These are phyloP conservation scores for Hyphopichia buzzinii DNA, from an alignment of 1,139 yeast genomes.

Conservation along the genomic window DNA sequence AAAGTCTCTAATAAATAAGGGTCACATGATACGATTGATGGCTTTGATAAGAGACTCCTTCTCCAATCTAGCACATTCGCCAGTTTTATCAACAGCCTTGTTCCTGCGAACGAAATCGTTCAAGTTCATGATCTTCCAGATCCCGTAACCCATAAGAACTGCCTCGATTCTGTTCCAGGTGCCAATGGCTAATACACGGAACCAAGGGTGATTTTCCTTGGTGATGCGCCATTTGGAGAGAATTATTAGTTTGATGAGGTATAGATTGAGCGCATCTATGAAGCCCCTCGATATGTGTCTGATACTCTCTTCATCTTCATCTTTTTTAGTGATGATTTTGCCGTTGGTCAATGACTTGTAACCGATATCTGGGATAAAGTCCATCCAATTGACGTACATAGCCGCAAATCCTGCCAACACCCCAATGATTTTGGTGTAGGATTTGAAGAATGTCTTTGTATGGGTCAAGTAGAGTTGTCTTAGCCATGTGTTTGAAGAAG, in stretches of 20 bases:
- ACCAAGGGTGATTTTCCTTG: slow-evolving; percentile 39
- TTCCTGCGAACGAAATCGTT: slow-evolving; percentile 28
- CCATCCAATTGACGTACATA: slow-evolving; percentile 24
- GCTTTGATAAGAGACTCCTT: slow-evolving; percentile 18
- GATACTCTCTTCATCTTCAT: slow-evolving; percentile 14
- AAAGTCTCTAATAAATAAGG: slow-evolving; percentile 3
- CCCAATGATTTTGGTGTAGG: slow-evolving; percentile 37
- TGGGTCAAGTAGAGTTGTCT: slow-evolving; percentile 14
- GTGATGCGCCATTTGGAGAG: slow-evolving; percentile 44
- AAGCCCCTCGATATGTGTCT: slow-evolving; percentile 26
- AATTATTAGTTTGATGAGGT: slow-evolving; percentile 34
- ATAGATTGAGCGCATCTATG: slow-evolving; percentile 30
- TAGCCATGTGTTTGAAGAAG: slow-evolving; percentile 2
- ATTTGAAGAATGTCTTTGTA: slow-evolving; percentile 30
- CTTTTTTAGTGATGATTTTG: slow-evolving; percentile 8
- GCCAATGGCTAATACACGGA: slow-evolving; percentile 20
- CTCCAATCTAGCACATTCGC: slow-evolving; percentile 16
- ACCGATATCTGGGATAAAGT: slow-evolving; percentile 24
- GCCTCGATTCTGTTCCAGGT: slow-evolving; percentile 40
- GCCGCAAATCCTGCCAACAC: slow-evolving; percentile 33
- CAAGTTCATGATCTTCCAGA: slow-evolving; percentile 41
- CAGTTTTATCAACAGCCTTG: slow-evolving; percentile 6
- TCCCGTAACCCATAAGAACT: slow-evolving; percentile 34
- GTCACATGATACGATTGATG: slow-evolving; percentile 22
- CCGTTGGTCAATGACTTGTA: slow-evolving; percentile 14